phyloP scores from a whole-genome alignment of 192 early-diverging fungal genomes.

The Linnemannia zychae region DNA sequence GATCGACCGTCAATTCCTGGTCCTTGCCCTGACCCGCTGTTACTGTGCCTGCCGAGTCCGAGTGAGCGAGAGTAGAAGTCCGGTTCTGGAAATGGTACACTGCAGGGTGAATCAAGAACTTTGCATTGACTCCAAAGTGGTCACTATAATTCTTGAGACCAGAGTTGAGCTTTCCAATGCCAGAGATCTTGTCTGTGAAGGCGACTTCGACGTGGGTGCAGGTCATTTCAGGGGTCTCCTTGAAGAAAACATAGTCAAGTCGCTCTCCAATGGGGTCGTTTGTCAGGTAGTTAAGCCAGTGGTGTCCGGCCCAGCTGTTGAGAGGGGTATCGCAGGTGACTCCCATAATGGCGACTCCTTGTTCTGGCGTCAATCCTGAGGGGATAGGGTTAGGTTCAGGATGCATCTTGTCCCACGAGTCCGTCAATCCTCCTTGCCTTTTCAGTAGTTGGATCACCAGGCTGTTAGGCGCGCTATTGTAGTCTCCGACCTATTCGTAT shows the following conservation, averaged over 20 bases:
- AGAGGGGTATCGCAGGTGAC: slow-evolving; percentile 67
- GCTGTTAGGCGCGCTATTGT: slow-evolving; percentile 63
- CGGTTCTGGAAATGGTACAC: slow-evolving; percentile 41
- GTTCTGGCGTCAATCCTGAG: slow-evolving; percentile 42
- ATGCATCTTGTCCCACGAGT: slow-evolving; percentile 62
- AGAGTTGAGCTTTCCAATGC: slow-evolving; percentile 29
- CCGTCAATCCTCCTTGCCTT: slow-evolving; percentile 63
- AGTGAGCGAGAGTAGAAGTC: background rate
- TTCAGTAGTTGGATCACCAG: slow-evolving; percentile 59
- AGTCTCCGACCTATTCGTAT: slow-evolving; percentile 64
- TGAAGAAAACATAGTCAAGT: slow-evolving; percentile 68
- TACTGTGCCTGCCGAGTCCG: background rate
- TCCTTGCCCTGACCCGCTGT: background rate
- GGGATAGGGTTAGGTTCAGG: slow-evolving; percentile 47
- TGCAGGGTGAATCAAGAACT: slow-evolving; percentile 52
- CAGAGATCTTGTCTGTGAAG: slow-evolving; percentile 41
- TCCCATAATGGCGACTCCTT: slow-evolving; percentile 61
- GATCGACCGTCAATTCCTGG: slow-evolving; percentile 20
- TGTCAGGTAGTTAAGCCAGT: slow-evolving; percentile 47
- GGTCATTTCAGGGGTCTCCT: slow-evolving; percentile 55
- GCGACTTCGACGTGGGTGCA: slow-evolving; percentile 51
- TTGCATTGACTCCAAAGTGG: slow-evolving; percentile 67
- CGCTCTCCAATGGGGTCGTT: slow-evolving; percentile 58
- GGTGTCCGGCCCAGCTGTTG: slow-evolving; percentile 65
- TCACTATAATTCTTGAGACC: slow-evolving; percentile 59